Evolutionary conservation across 1,139 yeast species (phyloP), one percentile per base, ranked within the genome.

Genomic region (Lodderomyces metapsilosis): DNA sequence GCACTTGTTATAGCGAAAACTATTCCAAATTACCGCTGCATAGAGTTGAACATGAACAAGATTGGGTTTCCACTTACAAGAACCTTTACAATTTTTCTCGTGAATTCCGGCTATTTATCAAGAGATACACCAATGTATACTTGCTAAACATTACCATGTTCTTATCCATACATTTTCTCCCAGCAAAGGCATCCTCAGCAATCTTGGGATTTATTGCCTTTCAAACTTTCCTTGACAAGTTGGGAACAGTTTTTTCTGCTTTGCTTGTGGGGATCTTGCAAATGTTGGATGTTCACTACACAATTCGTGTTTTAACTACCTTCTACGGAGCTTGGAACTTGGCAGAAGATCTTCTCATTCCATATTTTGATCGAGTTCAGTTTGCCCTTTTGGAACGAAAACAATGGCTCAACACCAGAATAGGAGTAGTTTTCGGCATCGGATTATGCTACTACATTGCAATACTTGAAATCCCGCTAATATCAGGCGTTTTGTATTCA

Each of bases 391-490:
- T 59, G n/a, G 80, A 78, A 41, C 63, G 64, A 37, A 63, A 66
- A 9, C 71, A 67, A 41, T 81, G 87, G 87, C 59, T 68, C 41
- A 64, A 65, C 16, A 72, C 82, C 9, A 64, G 87, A 31, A 78
- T 75, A 40, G 86, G 86, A 0, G 67, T 78, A 15, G 58, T 81
- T 35, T 75, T 76, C 49, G 86, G 86, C 2, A 80, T 78, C 50
- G 79, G 82, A 1, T 54, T 77, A n/a, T 69, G 73, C 36, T 76
- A 72, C 56, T 77, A 66, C 48, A 48, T 66, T 38, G 52, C 77
- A 34, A 58, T 78, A 43, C 59, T 65, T 34, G 41, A 45, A 27
- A 57, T 72, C 17, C 80, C 84, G 0, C 64, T 68, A 48, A 48
- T 76, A 2, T 74, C 82, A 0, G 64, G 76, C 13, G 52, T 78